phyloP scores from a whole-genome alignment of 768 basidiomycete species.

The Mycena latifolia region DNA sequence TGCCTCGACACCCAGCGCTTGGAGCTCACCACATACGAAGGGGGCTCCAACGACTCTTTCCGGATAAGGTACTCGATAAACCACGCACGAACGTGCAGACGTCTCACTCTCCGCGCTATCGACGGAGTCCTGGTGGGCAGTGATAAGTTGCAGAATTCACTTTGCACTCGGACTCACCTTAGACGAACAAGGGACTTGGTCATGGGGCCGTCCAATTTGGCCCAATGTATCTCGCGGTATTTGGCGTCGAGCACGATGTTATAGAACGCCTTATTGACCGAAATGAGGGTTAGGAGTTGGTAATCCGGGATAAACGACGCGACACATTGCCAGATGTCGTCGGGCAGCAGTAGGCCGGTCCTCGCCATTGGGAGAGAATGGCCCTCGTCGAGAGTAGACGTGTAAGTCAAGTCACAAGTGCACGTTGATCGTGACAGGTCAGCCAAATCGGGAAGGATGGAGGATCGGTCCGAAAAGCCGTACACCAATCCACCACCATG shows the following conservation, averaged over 20 bases:
- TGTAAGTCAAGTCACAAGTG: background rate
- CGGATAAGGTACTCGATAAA: conserved; percentile 50
- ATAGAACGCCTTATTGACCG: conserved; percentile 50
- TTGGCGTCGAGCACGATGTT: conserved; percentile 44
- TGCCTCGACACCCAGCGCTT: conserved; percentile 22
- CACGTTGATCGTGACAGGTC: too few relatives aligned
- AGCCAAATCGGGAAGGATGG: too few relatives aligned
- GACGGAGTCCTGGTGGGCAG: conserved; percentile 43
- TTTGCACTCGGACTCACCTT: conserved; percentile 39
- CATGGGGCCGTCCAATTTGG: conserved; percentile 44
- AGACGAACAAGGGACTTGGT: conserved; percentile 43
- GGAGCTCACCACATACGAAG: conserved; percentile 7
- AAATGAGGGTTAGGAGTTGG: conserved; percentile 38
- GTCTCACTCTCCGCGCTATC: conserved; percentile 48
- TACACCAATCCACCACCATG: too few relatives aligned
- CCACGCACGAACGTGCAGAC: conserved; percentile 53
- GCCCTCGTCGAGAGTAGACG: background rate
- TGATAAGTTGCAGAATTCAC: background rate
- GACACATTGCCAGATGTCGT: conserved; percentile 50
- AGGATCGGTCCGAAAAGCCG: too few relatives aligned
- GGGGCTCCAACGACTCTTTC: conserved; percentile 12
- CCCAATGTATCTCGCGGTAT: conserved; percentile 50
- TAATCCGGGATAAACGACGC: conserved; percentile 35
- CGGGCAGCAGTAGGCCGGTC: conserved; percentile 36
- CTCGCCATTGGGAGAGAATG: conserved; percentile 7